Evolutionary conservation across 441 rosid genomes (phyloP).

Genomic region (Erodium texanum): DNA sequence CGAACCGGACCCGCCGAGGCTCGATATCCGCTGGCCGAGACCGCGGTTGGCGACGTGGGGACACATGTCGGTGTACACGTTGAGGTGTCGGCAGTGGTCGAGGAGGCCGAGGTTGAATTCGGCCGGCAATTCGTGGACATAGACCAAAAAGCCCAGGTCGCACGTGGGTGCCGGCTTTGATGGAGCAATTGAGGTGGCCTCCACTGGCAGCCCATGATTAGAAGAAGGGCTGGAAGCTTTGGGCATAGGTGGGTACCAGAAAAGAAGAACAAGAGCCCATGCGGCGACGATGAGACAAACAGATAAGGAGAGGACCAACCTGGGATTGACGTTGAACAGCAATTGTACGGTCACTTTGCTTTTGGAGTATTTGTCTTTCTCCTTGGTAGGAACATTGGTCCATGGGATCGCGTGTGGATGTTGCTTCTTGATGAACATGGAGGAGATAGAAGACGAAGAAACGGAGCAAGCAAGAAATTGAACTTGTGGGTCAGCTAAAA

Average conservation of each 20-base stretch:
- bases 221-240: background rate
- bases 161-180: constrained; percentile 6
- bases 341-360: background rate
- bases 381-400: background rate
- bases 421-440: background rate
- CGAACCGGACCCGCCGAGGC: background rate
- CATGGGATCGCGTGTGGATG: background rate
- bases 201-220: no score
- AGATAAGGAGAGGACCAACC: background rate
- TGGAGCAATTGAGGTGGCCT: no score
- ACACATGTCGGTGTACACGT: constrained; percentile 43
- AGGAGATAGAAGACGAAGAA: background rate
- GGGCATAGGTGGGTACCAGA: background rate
- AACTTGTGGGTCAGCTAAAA: background rate
- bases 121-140: constrained; percentile 35
- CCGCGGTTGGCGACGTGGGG: constrained; percentile 45
- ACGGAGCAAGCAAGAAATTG: background rate
- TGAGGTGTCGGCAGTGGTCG: constrained; percentile 32
- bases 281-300: background rate
- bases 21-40: constrained; percentile 36
- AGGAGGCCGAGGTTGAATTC: constrained; percentile 41
- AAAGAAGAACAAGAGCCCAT: background rate
- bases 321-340: background rate
- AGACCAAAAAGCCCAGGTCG: constrained; percentile 21
- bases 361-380: background rate